phyloP scores from a whole-genome alignment of 2,329 filamentous ascomycete genomes.

The Fusarium sp. region DNA sequence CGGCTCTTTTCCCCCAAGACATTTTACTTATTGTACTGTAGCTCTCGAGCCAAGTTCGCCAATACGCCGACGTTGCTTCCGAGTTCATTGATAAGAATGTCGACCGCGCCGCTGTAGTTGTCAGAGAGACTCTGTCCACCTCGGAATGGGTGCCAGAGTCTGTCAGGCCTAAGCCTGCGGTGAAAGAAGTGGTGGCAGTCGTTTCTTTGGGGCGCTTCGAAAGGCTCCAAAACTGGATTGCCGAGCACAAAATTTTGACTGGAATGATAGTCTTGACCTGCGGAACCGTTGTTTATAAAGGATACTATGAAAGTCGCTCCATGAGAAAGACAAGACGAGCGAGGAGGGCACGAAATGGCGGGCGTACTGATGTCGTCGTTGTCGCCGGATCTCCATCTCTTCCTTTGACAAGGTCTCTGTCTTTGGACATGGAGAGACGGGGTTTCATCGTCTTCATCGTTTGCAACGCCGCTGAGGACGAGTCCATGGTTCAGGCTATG shows the following conservation, averaged over 20 bases:
- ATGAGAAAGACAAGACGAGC: constrained; percentile 78
- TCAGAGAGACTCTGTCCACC: constrained; percentile 75
- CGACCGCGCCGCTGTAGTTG: constrained; percentile 75
- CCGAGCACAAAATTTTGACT: constrained; percentile 76
- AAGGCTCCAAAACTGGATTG: constrained; percentile 75
- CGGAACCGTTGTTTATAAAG: constrained; percentile 69
- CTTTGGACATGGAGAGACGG: constrained; percentile 86
- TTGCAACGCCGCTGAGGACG: constrained; percentile 85
- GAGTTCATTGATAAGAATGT: constrained; percentile 84
- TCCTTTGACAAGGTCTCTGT: constrained; percentile 83
- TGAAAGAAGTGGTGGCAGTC: constrained; percentile 45
- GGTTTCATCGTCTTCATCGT: constrained; percentile 95
- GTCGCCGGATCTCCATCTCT: constrained; percentile 89
- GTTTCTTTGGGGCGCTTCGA: constrained; percentile 55
- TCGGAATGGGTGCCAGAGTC: constrained; percentile 78
- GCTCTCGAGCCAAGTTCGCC: constrained; percentile 71
- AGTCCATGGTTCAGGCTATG: constrained; percentile 79
- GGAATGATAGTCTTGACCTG: constrained; percentile 76
- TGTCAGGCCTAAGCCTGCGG: constrained; percentile 68
- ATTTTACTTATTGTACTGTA: constrained; percentile 43
- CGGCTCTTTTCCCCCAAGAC: background rate
- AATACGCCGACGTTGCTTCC: constrained; percentile 77
- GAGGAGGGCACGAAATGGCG: constrained; percentile 81
- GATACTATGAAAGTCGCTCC: constrained; percentile 62
- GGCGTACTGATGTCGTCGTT: constrained; percentile 85